Base-by-base conservation (phyloP, 805 yeast species). In the Nakazawaea ishiwadae region DNA sequence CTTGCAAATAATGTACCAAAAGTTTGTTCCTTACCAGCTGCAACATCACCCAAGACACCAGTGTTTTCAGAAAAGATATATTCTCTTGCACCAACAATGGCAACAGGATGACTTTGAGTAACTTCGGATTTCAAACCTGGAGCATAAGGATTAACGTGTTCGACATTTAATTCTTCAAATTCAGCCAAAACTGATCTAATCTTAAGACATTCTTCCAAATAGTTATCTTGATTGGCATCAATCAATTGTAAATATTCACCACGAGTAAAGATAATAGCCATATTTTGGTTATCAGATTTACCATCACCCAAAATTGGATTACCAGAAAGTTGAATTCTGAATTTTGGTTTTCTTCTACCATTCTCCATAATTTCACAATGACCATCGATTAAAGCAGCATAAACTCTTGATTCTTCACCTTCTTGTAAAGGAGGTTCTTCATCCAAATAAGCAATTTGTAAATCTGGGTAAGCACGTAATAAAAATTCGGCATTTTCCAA, bases 371-470 rank as follows among this genome's bases (percentile, higher is more conserved):
- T 71, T 54, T 82, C 83, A 68, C 87, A 82, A 52, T 80, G 82
- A 44, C 93, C 93, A 66, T 84, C 93, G 54, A 84, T 81, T 57
- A 84, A 68, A 49, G 87, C 82, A 42, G 91, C 82, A 62, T 74
- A 84, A 52, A 79, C 81, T 59, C 80, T 71, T 59, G 81, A 77
- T 55, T 79, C 85, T 46, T 79, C 87, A 50, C 82, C 83, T 54
- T 75, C 83, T 45, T 70, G 73, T 51, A 77, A 65, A 48, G 87
- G 84, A 46, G 95, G 84, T 63, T 86, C 96, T 71, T 90, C 96
- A 55, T 91, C 97, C 55, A 91, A 74, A 71, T 88, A 91, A 43
- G 97, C 96, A 65, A 91, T 88, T 60, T 81, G 87, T 53, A 86
- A 68, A 53, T 83, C 89, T 18, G 96, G 96, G 58, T 85, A 84